These are phyloP conservation scores for Sextonia rubra DNA, from an alignment of 164 flowering plant genomes.

Conservation along the genomic window DNA sequence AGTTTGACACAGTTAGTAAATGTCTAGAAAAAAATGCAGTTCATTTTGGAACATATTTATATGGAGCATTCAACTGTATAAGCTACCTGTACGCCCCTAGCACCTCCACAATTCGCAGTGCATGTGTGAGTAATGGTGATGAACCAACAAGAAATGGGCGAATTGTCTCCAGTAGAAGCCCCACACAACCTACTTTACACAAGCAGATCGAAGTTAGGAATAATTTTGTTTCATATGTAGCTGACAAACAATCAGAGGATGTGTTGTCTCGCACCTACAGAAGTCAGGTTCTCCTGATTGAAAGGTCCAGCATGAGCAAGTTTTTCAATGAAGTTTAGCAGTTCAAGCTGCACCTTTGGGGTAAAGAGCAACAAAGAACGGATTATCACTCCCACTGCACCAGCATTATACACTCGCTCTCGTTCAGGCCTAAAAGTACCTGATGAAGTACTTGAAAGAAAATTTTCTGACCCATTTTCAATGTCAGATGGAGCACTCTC, in stretches of 20 bases:
- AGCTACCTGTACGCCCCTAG: conserved; percentile 91
- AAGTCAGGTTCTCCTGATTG: conserved; percentile 92
- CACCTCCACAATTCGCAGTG: conserved; percentile 81
- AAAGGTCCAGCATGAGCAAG: conserved; percentile 82
- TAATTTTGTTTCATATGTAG: not conserved
- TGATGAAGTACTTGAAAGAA: conserved; percentile 49
- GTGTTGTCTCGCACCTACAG: conserved; percentile 61
- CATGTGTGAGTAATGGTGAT: conserved; percentile 72
- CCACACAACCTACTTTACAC: conserved; percentile 75
- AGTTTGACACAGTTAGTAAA: conserved; percentile 1
- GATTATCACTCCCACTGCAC: conserved; percentile 76
- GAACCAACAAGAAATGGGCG: conserved; percentile 79
- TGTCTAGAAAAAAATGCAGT: not conserved
- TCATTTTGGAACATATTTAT: not conserved
- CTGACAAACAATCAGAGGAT: not conserved
- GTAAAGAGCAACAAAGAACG: conserved; percentile 76
- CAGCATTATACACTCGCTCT: conserved; percentile 85
- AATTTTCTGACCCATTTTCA: conserved; percentile 44
- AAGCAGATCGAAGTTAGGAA: conserved; percentile 13
- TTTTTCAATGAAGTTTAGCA: conserved; percentile 68
- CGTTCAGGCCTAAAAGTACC: conserved; percentile 55
- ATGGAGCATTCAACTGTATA: not conserved
- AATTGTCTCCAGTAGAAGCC: conserved; percentile 79
- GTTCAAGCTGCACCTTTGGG: conserved; percentile 88
- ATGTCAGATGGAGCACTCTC: conserved; percentile 38